Evolutionary conservation across 345 rosid genomes (phyloP).

Genomic region (Lumnitzera racemosa): DNA sequence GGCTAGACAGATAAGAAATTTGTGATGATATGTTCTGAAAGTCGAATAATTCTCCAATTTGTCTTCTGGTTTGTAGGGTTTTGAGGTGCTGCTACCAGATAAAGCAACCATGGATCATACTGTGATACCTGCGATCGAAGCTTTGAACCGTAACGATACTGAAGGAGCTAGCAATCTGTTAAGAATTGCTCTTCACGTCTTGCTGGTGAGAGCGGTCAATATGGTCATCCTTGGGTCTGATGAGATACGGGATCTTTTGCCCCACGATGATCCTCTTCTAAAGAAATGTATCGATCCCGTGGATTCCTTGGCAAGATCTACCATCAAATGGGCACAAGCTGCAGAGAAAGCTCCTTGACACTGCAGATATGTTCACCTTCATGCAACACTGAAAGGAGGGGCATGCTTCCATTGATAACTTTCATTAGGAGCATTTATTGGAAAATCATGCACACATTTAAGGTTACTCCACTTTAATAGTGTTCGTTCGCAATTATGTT

Average conservation of each 20-base stretch:
- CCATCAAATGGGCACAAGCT: constrained; percentile 33
- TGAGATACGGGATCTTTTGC: constrained; percentile 26
- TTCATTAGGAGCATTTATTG: no score
- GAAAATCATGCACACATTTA: no score
- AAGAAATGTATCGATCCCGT: constrained; percentile 39
- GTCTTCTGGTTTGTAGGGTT: constrained; percentile 21
- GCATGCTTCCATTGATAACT: no score
- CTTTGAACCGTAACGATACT: constrained; percentile 32
- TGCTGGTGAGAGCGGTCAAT: constrained; percentile 46
- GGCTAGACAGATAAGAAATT: no score
- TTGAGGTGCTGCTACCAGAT: constrained; percentile 41
- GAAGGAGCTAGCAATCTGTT: constrained; percentile 43
- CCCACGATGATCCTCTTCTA: constrained; percentile 44
- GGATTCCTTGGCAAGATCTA: constrained; percentile 35
- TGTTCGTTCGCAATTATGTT: no score
- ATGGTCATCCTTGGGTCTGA: constrained; percentile 32
- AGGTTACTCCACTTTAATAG: no score
- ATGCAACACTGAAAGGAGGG: no score
- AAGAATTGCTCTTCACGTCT: constrained; percentile 46
- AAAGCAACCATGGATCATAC: constrained; percentile 46
- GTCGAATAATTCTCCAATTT: not conserved
- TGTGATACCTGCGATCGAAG: constrained; percentile 36
- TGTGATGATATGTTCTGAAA: no score
- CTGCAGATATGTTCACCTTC: no score
- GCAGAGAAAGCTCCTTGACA: constrained; percentile 15